Percentiles rank a stretch among this genome's conserved stretches.
Evolutionary conservation across 2,329 filamentous ascomycete species (phyloP).

Genomic region (Didymella pinodella): DNA sequence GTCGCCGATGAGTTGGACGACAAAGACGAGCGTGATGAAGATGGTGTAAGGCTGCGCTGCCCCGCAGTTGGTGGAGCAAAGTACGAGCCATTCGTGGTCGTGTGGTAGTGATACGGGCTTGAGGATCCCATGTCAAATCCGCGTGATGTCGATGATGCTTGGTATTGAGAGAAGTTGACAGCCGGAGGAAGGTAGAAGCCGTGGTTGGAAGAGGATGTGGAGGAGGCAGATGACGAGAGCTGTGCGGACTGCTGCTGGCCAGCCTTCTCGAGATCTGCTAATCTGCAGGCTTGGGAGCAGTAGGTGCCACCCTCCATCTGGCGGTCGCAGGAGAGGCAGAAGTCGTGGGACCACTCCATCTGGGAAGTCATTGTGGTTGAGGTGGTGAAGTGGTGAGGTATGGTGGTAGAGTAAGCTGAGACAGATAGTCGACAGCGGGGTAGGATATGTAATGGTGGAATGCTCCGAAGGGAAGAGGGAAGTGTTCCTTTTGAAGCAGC

Average conservation of each 20-base stretch:
- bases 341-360: conserved; percentile 83
- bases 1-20: conserved; percentile 71
- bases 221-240: conserved; percentile 63
- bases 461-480: conserved; percentile 10
- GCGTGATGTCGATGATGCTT: conserved; percentile 61
- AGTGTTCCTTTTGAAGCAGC: conserved; percentile 12
- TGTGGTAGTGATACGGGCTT: conserved; percentile 51
- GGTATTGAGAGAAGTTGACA: conserved; percentile 75
- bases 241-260: conserved; percentile 47
- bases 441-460: conserved; percentile 5
- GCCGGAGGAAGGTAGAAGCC: conserved; percentile 75
- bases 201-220: conserved; percentile 59
- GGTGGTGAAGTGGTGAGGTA: conserved; percentile 6
- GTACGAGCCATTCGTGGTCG: conserved; percentile 50
- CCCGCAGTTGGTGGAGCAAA: conserved; percentile 38
- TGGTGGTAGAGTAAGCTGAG: conserved; percentile 12
- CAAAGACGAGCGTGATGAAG: conserved; percentile 84
- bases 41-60: conserved; percentile 59
- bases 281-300: conserved; percentile 89
- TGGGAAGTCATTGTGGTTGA: conserved; percentile 47
- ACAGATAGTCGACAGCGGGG: conserved; percentile 13
- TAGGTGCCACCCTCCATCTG: conserved; percentile 81
- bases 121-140: conserved; percentile 55
- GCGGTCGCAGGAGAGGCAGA: conserved; percentile 92
- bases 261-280: conserved; percentile 84